Percentiles rank a stretch among this genome's conserved stretches.
Conservation (phyloP, 257 asterid species). For the Plantago major region DNA sequence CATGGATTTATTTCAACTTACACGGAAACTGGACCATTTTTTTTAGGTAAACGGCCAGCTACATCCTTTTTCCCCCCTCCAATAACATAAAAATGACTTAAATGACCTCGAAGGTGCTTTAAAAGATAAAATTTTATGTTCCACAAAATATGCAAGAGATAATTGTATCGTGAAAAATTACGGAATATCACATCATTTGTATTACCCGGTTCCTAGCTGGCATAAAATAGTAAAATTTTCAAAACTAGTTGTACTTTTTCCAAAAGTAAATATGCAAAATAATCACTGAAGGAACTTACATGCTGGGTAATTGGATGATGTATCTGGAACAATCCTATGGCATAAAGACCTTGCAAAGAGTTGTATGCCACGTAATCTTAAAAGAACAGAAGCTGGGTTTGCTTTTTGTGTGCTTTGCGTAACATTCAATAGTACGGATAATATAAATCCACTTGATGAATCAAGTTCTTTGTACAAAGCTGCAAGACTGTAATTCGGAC, state of each 20-base stretch:
- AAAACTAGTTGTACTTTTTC: too few relatives aligned
- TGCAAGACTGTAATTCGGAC: conserved; percentile 60
- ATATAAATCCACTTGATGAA: conserved; percentile 76
- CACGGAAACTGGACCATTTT: too few relatives aligned
- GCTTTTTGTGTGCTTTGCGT: conserved; percentile 50
- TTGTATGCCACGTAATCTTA: conserved; percentile 70
- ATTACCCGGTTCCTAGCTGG: conserved; percentile 1
- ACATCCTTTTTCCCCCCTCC: too few relatives aligned
- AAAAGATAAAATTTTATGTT: too few relatives aligned
- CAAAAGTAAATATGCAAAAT: conserved; percentile 1
- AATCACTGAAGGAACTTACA: conserved; percentile 36
- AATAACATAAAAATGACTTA: background rate
- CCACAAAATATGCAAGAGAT: background rate
- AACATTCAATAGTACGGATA: conserved; percentile 68
- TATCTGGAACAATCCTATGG: conserved; percentile 31
- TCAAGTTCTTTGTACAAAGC: conserved; percentile 66
- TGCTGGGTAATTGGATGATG: conserved; percentile 31
- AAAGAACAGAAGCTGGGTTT: conserved; percentile 45
- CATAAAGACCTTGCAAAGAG: conserved; percentile 69
- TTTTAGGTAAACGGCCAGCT: too few relatives aligned
- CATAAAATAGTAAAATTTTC: background rate
- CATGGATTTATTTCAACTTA: too few relatives aligned
- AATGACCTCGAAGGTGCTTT: background rate
- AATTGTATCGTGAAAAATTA: background rate
- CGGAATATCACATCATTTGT: background rate